These are phyloP conservation scores for Bertia moriformis DNA, from an alignment of 2,329 filamentous ascomycete genomes.

Conservation along the genomic window DNA sequence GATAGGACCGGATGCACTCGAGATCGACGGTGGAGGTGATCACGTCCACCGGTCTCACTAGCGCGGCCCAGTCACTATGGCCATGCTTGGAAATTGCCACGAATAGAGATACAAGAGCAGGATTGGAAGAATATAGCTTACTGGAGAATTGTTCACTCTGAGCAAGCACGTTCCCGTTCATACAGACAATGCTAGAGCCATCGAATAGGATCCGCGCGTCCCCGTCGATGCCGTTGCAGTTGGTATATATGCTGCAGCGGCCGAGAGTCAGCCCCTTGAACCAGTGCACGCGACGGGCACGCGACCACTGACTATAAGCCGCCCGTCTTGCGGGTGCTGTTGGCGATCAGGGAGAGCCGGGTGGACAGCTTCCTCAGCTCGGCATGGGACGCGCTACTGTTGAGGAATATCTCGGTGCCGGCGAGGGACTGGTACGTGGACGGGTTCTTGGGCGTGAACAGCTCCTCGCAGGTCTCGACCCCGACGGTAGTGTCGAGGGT, in stretches of 20 bases:
- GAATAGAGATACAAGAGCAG: constrained; percentile 43
- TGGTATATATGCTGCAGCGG: no score
- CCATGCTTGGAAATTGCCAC: constrained; percentile 45
- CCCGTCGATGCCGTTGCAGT: no score
- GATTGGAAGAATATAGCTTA: constrained; percentile 49
- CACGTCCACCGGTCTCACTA: constrained; percentile 50
- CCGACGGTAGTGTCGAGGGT: constrained; percentile 21
- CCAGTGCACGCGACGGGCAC: no score
- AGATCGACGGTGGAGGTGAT: constrained; percentile 52
- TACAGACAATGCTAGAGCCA: constrained; percentile 41
- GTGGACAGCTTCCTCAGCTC: constrained; percentile 44
- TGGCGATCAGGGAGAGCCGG: constrained; percentile 46
- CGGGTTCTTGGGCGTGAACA: constrained; percentile 10
- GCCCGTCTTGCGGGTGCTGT: constrained; percentile 37
- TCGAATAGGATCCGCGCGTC: constrained; percentile 50
- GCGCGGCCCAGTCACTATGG: constrained; percentile 55
- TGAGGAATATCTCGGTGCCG: constrained; percentile 60
- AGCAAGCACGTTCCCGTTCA: no score
- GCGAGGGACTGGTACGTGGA: constrained; percentile 38
- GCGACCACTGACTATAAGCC: constrained; percentile 26
- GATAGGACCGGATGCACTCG: no score
- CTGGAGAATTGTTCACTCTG: no score
- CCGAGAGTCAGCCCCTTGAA: no score
- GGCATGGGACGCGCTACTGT: constrained; percentile 55
- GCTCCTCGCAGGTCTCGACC: constrained; percentile 24